Conservation (phyloP, 2,329 filamentous ascomycete genomes). For the Fusarium temperatum region DNA sequence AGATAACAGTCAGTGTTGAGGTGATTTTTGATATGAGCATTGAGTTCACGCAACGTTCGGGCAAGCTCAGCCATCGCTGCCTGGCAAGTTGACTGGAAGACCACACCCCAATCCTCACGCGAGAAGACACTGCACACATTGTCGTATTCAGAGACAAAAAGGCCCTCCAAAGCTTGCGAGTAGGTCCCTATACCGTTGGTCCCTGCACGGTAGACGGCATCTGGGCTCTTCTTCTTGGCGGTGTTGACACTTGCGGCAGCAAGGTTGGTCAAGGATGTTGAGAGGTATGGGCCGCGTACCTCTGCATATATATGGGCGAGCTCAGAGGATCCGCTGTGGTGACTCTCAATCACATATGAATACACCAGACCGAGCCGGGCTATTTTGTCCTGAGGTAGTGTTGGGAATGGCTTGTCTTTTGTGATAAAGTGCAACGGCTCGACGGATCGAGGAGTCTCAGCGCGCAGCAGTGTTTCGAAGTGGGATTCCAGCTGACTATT, state of each 20-base stretch:
- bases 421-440: constrained; percentile 94
- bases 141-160: constrained; percentile 89
- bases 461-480: constrained; percentile 79
- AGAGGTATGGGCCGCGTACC: constrained; percentile 86
- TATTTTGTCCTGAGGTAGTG: constrained; percentile 78
- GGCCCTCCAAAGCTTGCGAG: constrained; percentile 83
- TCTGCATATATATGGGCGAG: constrained; percentile 85
- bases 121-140: constrained; percentile 89
- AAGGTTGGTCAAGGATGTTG: constrained; percentile 82
- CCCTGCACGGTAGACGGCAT: constrained; percentile 85
- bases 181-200: constrained; percentile 94
- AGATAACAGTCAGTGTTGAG: constrained; percentile 92
- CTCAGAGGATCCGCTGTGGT: constrained; percentile 63
- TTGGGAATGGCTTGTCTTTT: constrained; percentile 86
- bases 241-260: constrained; percentile 87
- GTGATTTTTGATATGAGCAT: constrained; percentile 87
- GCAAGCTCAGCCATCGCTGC: constrained; percentile 82
- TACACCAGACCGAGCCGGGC: constrained; percentile 83
- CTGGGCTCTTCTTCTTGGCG: constrained; percentile 80
- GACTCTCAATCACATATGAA: constrained; percentile 73
- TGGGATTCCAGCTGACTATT: constrained; percentile 85
- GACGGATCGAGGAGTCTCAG: constrained; percentile 80
- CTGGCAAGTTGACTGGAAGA: constrained; percentile 83
- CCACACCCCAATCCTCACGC: constrained; percentile 82
- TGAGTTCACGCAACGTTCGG: constrained; percentile 87